A percentile compares a stretch with the other conserved stretches of the same genome.
Conservation (phyloP, 2,329 filamentous ascomycete genomes). For the Xylariaceae sp. region DNA sequence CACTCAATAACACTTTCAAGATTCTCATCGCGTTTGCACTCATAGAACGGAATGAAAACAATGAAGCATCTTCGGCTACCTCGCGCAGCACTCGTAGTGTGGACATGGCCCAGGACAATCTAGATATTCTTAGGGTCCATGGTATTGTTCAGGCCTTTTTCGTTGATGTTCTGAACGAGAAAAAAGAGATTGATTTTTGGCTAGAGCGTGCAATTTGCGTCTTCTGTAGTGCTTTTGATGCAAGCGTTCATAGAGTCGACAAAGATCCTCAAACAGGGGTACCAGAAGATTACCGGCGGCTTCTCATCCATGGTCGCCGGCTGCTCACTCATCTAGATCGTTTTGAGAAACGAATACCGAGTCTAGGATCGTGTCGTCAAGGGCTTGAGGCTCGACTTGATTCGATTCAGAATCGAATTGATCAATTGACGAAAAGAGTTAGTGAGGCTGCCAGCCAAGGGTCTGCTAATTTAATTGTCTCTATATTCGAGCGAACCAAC, state of each 20-base stretch:
- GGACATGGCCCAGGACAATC: constrained; percentile 50
- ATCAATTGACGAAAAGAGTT: constrained; percentile 49
- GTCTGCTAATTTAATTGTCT: constrained; percentile 43
- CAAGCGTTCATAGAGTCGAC: constrained; percentile 52
- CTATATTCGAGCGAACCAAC: constrained; percentile 58
- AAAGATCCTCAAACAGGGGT: constrained; percentile 49
- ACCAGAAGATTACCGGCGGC: constrained; percentile 59
- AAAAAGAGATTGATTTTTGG: constrained; percentile 53
- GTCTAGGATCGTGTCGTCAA: constrained; percentile 39
- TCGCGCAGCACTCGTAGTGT: constrained; percentile 49
- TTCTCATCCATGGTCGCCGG: constrained; percentile 56
- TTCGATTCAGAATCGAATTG: constrained; percentile 50
- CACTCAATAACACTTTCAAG: constrained; percentile 55
- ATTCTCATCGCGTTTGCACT: constrained; percentile 59
- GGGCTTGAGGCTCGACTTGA: constrained; percentile 46
- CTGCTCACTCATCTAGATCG: constrained; percentile 51
- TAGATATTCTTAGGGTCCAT: constrained; percentile 58
- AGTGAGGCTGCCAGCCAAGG: constrained; percentile 47
- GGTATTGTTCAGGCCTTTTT: constrained; percentile 61
- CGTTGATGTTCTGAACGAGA: constrained; percentile 51
- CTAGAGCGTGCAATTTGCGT: constrained; percentile 54
- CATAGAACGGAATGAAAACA: constrained; percentile 56
- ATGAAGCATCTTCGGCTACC: constrained; percentile 46
- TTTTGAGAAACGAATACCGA: constrained; percentile 41
- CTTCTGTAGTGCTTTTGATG: constrained; percentile 56